Base-by-base conservation (phyloP, 805 yeast genomes). In the Candida nemodendra region DNA sequence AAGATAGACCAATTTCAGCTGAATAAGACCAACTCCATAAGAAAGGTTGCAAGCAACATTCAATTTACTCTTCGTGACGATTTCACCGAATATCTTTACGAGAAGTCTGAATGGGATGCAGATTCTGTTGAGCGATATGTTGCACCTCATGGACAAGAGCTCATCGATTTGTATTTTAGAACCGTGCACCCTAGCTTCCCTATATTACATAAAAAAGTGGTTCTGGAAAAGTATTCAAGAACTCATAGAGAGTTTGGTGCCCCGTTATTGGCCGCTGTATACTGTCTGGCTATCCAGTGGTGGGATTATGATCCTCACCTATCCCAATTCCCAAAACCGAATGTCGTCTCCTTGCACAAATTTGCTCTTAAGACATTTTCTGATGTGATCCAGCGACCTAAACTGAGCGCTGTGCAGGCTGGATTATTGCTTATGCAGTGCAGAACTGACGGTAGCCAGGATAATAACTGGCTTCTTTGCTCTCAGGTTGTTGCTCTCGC, bases 241-340 rank as follows among this genome's bases (percentile, higher is more conserved):
- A 88, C 97, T 1, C 95, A 88, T 58, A 74, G 95, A 32, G 98
- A 91, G 60, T 79, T 91, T 51, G 80, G 93, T 37, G 95, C 97
- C 0, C 95, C 97, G 0, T 63, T 91, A 34, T 65, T 91, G 32
- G 97, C 97, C 0, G 85, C 96, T 0, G 95, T 91, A 1, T 91
- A 91, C 56, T 78, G 85, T 8, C 65, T 90, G 41, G 95, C 97
- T 0, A 74, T 86, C 30, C 91, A 87, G 57, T 88, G 95, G 95
- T 90, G 97, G 97, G 91, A 86, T 48, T 81, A 81, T 57, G 90
- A 81, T 52, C 84, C 95, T 2, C 80, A 76, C 42, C 67, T 90
- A 36, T 76, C 87, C 34, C 78, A 85, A 16, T 78, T 76, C 38
- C 81, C 89, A 0, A 84, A 86, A 48, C 97, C 97, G 0, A 84